phyloP scores from a whole-genome alignment of 345 rosid species.

The Rhizophora apiculata region DNA sequence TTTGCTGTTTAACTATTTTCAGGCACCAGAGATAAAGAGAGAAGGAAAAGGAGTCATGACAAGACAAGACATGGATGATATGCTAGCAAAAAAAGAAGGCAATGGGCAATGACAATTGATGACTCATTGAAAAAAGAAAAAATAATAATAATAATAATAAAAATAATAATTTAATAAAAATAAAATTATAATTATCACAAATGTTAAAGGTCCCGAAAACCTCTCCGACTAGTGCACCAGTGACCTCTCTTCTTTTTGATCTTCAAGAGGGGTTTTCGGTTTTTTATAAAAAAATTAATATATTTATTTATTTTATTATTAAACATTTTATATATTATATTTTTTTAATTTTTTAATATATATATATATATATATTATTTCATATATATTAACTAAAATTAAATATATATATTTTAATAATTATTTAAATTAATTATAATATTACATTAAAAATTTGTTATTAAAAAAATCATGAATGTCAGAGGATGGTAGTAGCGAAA shows the following conservation, averaged over 20 bases:
- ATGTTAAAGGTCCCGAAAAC: conserved; percentile 36
- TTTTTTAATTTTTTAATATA: no score
- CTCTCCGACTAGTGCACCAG: conserved; percentile 48
- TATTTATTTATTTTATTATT: not conserved
- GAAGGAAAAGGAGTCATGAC: not conserved
- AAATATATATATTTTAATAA: no score
- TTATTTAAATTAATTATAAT: no score
- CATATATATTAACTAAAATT: no score
- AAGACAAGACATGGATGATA: conserved; percentile 26
- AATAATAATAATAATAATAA: not conserved
- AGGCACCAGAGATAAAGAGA: conserved; percentile 3
- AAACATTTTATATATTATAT: not conserved
- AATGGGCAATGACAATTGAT: conserved; percentile 38
- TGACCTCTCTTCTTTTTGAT: conserved; percentile 15
- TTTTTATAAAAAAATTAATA: conserved; percentile 11
- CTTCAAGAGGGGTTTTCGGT: conserved; percentile 17
- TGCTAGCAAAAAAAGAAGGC: conserved; percentile 39
- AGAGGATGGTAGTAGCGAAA: not conserved
- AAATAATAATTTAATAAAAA: not conserved
- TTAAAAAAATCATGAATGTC: conserved; percentile 14
- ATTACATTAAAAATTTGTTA: no score
- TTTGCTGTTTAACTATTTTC: conserved; percentile 23
- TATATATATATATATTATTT: no score
- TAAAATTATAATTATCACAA: not conserved
- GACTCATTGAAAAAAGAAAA: conserved; percentile 10